Evolutionary conservation across 2,329 filamentous ascomycete species (phyloP), one percentile per base, ranked within the genome.

Genomic region (Epicoccum sorghinum): DNA sequence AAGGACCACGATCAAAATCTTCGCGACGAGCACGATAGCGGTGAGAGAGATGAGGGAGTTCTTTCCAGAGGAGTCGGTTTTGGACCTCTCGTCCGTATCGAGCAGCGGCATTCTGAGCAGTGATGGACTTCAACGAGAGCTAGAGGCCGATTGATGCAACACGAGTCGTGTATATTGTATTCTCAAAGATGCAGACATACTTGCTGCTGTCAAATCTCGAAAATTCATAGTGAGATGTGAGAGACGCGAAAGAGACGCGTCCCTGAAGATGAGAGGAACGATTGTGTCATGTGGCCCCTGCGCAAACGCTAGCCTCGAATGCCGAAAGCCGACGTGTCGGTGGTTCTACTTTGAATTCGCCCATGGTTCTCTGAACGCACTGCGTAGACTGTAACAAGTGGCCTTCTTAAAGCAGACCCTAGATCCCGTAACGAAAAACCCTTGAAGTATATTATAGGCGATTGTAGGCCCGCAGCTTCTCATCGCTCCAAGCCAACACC

Each of bases 281-380:
- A 45, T 45, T 35, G 35, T 40, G 48, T 52, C 48, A 45, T 18
- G 1, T 35, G 41, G 41, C n/a, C 23, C n/a, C 40, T 51, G 48
- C 48, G n/a, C 13, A 7, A 4, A 7, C 41, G 48, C 36, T 52
- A 46, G 24, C 13, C 24, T 33, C n/a, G 2, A 23, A 49, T 40
- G 25, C 42, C 43, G 52, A 59, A 38, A 50, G 58, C 58, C 60
- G 60, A 57, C 45, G 50, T 52, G 47, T 54, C 52, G 53, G 52
- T 45, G 52, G 9, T 13, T 8, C 32, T 33, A 33, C 32, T 9
- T 13, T 33, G 27, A 7, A 29, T 29, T 6, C 27, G 9, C 9
- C 6, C 27, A 18, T 18, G 18, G 18, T 18, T 18, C 18, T 18
- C 18, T 18, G 18, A 18, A 18, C 18, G 18, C 18, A 18, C 18